Percentiles rank a stretch among this genome's conserved stretches.
Evolutionary conservation across 441 rosid genomes (phyloP).

Genomic region (Kokia cookei): DNA sequence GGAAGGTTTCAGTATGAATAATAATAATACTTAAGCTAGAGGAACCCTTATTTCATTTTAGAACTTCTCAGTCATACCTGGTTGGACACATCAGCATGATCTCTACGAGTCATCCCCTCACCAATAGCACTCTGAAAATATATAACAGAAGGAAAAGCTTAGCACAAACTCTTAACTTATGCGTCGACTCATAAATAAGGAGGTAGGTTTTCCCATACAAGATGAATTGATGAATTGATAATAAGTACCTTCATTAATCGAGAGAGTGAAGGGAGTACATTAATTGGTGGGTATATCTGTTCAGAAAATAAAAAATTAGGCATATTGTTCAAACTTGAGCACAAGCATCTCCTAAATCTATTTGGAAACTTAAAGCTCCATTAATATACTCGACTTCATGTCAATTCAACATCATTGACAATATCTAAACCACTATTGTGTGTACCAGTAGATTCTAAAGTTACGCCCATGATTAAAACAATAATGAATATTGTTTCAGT

Average conservation of each 20-base stretch:
- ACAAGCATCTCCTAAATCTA: not conserved
- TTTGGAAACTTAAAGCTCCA: not conserved
- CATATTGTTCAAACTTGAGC: not conserved
- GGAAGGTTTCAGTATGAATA: not conserved
- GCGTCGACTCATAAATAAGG: not conserved
- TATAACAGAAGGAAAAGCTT: not conserved
- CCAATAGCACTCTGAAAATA: slow-evolving; percentile 92
- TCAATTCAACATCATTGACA: not conserved
- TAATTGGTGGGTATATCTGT: slow-evolving; percentile 98
- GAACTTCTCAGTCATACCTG: slow-evolving; percentile 49
- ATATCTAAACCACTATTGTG: not conserved
- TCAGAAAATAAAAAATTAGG: not conserved
- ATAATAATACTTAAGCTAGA: not conserved
- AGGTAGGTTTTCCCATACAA: not conserved
- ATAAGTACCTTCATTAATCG: slow-evolving; percentile 80
- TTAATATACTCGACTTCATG: not conserved
- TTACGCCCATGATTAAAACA: not conserved
- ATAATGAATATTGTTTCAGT: not conserved
- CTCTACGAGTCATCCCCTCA: slow-evolving; percentile 99
- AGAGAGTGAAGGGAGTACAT: slow-evolving; percentile 96
- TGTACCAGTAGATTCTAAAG: not conserved
- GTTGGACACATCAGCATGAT: slow-evolving; percentile 97
- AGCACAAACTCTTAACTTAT: not conserved
- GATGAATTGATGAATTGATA: not conserved
- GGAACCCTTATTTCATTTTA: not conserved